phyloP scores from a whole-genome alignment of 148 eudicot species.

The Spergularia marina region DNA sequence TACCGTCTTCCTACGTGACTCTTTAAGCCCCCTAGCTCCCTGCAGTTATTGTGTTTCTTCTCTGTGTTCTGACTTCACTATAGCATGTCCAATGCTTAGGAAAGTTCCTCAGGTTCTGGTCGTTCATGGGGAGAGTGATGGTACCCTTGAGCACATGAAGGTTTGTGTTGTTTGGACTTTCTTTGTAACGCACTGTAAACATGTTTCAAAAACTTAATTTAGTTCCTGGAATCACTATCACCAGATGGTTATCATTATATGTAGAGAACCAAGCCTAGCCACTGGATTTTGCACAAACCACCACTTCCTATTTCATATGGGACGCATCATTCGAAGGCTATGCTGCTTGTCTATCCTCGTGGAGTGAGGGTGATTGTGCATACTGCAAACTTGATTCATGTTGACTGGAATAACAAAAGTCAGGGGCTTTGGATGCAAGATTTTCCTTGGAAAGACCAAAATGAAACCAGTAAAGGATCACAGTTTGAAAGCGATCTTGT shows the following conservation, averaged over 20 bases:
- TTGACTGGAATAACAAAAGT: constrained; percentile 97
- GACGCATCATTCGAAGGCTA: constrained; percentile 97
- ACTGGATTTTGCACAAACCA: constrained; percentile 93
- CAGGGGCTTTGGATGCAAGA: constrained; percentile 99
- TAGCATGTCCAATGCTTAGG: constrained; percentile 82
- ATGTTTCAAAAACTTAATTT: constrained; percentile 19
- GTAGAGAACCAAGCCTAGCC: constrained; percentile 67
- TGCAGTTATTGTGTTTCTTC: neutral
- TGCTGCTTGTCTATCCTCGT: constrained; percentile 85
- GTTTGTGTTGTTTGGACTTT: constrained; percentile 37
- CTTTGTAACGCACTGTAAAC: constrained; percentile 13
- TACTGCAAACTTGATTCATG: constrained; percentile 88
- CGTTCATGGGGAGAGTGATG: constrained; percentile 91
- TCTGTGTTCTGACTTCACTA: constrained; percentile 13
- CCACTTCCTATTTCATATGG: constrained; percentile 92
- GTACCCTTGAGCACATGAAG: constrained; percentile 75
- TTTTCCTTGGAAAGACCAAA: constrained; percentile 89
- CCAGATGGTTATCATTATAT: constrained; percentile 26
- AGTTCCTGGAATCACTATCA: constrained; percentile 14
- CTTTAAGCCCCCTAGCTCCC: neutral
- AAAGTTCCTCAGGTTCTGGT: constrained; percentile 84
- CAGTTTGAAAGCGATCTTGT: constrained; percentile 82
- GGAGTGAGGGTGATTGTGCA: constrained; percentile 92
- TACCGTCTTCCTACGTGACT: neutral
- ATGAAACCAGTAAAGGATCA: constrained; percentile 41